Conservation (phyloP, 805 yeast genomes). For the Ascoidea asiatica region DNA sequence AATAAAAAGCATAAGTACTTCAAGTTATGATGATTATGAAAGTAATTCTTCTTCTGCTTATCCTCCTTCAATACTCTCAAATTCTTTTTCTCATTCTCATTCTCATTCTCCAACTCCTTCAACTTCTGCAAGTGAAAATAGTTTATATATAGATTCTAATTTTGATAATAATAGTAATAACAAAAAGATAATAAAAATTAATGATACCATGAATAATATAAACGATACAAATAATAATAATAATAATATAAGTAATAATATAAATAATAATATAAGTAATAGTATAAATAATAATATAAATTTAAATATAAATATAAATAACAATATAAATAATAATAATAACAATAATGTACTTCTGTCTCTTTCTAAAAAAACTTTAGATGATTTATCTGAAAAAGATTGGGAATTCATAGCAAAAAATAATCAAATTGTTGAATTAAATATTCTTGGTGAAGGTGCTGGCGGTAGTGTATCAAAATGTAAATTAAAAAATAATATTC, state of each 20-base stretch:
- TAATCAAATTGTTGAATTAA: constrained; percentile 53
- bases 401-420: constrained; percentile 47
- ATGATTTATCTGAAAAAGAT: constrained; percentile 53
- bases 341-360: too few species aligned
- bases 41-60: background rate
- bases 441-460: constrained; percentile 81
- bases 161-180: background rate
- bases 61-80: background rate
- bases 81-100: background rate
- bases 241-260: too few species aligned
- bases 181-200: background rate
- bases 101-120: background rate
- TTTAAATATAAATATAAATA: too few species aligned
- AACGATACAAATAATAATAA: too few species aligned
- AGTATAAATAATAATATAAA: too few species aligned
- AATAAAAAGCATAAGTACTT: background rate
- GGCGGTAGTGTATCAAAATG: constrained; percentile 89
- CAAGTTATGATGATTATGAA: background rate
- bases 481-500: constrained; percentile 29
- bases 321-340: too few species aligned
- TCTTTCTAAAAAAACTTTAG: constrained; percentile 29
- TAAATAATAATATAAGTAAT: too few species aligned
- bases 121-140: background rate
- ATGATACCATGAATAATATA: background rate
- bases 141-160: background rate